These are phyloP conservation scores for Dothidotthia symphoricarpi DNA, from an alignment of 2,329 filamentous ascomycete genomes.

Conservation along the genomic window DNA sequence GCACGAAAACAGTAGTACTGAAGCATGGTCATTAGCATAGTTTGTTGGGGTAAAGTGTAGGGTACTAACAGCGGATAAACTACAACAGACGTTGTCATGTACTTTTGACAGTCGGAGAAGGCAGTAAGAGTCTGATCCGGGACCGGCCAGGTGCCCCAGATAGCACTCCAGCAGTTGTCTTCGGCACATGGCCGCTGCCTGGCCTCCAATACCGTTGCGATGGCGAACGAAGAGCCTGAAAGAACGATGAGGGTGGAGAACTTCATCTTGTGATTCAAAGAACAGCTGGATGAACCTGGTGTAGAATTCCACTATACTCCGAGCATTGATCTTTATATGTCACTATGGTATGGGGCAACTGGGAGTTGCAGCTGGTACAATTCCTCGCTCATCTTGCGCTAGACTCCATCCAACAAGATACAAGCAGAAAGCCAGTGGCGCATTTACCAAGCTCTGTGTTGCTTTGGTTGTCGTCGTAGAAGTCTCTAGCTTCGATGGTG, in stretches of 20 bases:
- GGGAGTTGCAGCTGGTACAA: no score
- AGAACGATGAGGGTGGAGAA: conserved; percentile 10
- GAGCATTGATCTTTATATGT: no score
- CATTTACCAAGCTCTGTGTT: conserved; percentile 5
- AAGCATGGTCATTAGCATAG: not conserved
- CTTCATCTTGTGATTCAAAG: conserved; percentile 22
- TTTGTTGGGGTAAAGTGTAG: no score
- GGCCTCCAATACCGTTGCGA: conserved; percentile 16
- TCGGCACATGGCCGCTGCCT: conserved; percentile 19
- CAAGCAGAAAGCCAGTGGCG: no score
- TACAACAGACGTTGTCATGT: conserved; percentile 26
- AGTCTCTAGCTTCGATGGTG: not conserved
- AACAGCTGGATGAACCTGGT: no score
- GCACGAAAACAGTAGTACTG: conserved; percentile 9
- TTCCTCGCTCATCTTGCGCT: no score
- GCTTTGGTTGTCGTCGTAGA: not conserved
- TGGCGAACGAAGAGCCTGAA: conserved; percentile 8
- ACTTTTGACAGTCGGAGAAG: conserved; percentile 20
- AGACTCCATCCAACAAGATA: no score
- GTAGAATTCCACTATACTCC: no score
- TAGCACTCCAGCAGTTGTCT: conserved; percentile 27
- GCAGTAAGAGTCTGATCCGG: conserved; percentile 14
- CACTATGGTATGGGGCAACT: no score
- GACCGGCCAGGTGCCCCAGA: conserved; percentile 21
- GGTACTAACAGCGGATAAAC: conserved; percentile 25